Percentiles rank a stretch among this genome's conserved stretches.
Conservation (phyloP, 2,329 filamentous ascomycete species). For the Claviceps capensis region DNA sequence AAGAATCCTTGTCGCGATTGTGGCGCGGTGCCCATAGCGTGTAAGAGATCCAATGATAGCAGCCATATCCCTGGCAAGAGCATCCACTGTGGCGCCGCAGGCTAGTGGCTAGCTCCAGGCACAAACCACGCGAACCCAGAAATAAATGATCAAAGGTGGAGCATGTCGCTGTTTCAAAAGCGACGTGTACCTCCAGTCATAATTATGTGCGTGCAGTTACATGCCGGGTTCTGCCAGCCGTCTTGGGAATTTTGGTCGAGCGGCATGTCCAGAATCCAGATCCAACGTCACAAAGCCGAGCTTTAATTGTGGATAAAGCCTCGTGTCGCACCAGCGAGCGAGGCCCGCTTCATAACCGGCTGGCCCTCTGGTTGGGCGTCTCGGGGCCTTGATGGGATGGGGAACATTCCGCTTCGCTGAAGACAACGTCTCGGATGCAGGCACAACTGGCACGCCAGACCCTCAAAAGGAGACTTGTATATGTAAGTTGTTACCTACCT, state of each 20-base stretch:
- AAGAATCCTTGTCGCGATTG: not conserved
- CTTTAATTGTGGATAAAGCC: not conserved
- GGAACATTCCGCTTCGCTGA: not conserved
- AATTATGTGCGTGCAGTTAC: not conserved
- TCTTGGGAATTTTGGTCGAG: not conserved
- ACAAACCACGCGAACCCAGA: constrained; percentile 1
- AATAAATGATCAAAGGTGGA: not conserved
- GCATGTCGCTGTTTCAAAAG: not conserved
- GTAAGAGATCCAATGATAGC: not conserved
- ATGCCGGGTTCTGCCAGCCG: not conserved
- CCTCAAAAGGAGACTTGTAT: too few species aligned
- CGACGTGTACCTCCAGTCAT: not conserved
- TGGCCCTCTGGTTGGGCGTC: not conserved
- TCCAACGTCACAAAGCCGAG: not conserved
- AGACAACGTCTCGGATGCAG: too few species aligned
- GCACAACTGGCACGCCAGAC: too few species aligned
- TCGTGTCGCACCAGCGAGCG: constrained; percentile 2
- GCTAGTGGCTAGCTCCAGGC: constrained; percentile 1
- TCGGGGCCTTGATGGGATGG: not conserved
- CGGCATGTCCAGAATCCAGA: not conserved
- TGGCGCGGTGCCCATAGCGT: not conserved
- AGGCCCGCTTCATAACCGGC: not conserved
- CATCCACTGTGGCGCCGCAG: constrained; percentile 1
- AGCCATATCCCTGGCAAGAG: not conserved
- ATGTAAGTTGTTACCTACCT: too few species aligned